phyloP scores from a whole-genome alignment of 2,329 filamentous ascomycete species.

The Tolypocladium paradoxum region DNA sequence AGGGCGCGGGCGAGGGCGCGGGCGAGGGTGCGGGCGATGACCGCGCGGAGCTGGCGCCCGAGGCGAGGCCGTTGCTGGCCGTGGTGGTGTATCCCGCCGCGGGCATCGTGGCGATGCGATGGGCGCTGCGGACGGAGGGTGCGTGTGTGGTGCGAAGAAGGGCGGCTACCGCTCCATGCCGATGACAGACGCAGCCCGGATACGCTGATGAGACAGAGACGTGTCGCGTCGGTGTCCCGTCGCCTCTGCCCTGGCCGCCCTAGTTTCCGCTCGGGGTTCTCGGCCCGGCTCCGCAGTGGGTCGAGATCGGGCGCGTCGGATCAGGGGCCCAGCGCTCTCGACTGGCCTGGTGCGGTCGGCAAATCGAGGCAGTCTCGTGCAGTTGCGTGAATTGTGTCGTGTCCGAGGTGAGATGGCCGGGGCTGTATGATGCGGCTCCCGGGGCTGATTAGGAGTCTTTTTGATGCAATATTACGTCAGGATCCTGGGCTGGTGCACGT shows the following conservation, averaged over 20 bases:
- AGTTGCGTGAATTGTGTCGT: too few species aligned
- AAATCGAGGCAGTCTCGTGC: too few species aligned
- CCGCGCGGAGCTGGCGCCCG: conserved; percentile 1
- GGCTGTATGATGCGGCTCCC: too few species aligned
- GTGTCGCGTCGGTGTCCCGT: neutral
- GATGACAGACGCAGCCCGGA: neutral
- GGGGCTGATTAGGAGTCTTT: too few species aligned
- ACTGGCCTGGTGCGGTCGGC: too few species aligned
- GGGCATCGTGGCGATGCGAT: neutral
- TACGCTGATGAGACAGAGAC: neutral
- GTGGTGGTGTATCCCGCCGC: neutral
- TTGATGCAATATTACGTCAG: too few species aligned
- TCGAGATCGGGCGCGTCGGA: neutral
- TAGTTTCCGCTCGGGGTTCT: neutral
- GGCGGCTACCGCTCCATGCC: neutral
- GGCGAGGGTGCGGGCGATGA: neutral
- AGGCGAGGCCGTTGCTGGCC: neutral
- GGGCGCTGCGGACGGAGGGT: neutral
- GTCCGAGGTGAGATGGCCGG: too few species aligned
- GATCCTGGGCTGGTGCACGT: too few species aligned
- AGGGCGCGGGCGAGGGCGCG: neutral
- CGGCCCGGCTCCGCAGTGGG: neutral
- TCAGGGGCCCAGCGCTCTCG: neutral
- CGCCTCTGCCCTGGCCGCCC: neutral
- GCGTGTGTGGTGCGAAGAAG: neutral